These are phyloP conservation scores for Coemansia sp. DNA, from an alignment of 192 early-diverging fungal species.

Conservation along the genomic window DNA sequence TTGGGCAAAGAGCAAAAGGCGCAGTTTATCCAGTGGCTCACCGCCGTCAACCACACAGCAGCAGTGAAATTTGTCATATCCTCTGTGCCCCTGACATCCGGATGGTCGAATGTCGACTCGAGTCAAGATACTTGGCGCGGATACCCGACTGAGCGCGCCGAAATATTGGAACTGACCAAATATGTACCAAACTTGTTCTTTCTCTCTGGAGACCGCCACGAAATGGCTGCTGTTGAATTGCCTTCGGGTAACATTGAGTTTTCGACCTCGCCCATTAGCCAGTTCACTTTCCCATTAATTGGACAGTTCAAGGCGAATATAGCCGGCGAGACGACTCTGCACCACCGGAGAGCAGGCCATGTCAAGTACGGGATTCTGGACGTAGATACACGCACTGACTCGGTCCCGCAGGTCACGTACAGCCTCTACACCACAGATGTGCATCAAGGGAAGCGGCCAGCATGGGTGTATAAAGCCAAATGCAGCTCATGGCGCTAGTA, in stretches of 20 bases:
- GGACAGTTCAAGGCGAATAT: constrained; percentile 32
- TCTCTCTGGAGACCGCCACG: constrained; percentile 61
- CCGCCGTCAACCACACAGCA: constrained; percentile 51
- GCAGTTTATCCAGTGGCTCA: constrained; percentile 55
- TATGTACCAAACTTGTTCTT: constrained; percentile 49
- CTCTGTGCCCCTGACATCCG: constrained; percentile 53
- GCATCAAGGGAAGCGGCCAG: constrained; percentile 25
- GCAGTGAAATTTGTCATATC: constrained; percentile 58
- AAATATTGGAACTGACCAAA: constrained; percentile 46
- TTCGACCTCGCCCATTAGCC: constrained; percentile 55
- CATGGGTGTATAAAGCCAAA: constrained; percentile 47
- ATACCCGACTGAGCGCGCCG: constrained; percentile 53
- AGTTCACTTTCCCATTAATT: constrained; percentile 56
- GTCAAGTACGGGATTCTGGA: constrained; percentile 59
- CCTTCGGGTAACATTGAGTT: constrained; percentile 56
- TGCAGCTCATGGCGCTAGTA: constrained; percentile 40
- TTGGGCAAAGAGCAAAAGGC: constrained; percentile 53
- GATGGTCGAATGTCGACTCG: constrained; percentile 52
- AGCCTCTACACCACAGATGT: constrained; percentile 54
- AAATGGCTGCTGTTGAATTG: constrained; percentile 53
- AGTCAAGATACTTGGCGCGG: constrained; percentile 59
- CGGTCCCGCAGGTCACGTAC: constrained; percentile 46
- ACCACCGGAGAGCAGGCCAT: constrained; percentile 49
- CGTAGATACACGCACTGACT: constrained; percentile 48
- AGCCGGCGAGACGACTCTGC: constrained; percentile 47